Evolutionary conservation across 177 flowering plant species (phyloP).

Genomic region (Vitis hybrid): DNA sequence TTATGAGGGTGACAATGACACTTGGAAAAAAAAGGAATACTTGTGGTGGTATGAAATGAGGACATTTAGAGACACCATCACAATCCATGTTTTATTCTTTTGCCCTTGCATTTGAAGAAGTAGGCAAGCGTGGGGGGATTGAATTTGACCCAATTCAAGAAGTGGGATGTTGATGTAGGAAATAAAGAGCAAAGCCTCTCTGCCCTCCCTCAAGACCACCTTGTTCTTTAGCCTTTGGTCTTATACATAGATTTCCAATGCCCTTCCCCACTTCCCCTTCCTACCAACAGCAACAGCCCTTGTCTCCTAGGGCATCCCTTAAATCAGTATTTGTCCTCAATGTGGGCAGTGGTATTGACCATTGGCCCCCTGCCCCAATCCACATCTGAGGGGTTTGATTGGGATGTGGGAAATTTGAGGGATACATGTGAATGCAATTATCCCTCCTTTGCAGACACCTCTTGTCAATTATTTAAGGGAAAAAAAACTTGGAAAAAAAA

Average conservation of each 20-base stretch:
- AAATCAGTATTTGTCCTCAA: not conserved
- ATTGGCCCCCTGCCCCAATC: not conserved
- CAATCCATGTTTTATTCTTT: not conserved
- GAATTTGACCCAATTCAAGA: no score
- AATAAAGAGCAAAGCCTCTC: not conserved
- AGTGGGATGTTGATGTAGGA: no score
- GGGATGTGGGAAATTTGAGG: conserved; percentile 8
- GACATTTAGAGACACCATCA: not conserved
- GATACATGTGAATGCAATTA: conserved; percentile 8
- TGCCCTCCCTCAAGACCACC: not conserved
- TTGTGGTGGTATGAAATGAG: not conserved
- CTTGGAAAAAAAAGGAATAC: not conserved
- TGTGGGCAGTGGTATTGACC: not conserved
- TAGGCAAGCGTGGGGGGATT: not conserved
- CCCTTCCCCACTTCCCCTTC: not conserved
- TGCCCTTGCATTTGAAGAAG: not conserved
- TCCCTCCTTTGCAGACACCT: not conserved
- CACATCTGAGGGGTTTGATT: not conserved
- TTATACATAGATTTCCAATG: not conserved
- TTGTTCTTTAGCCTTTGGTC: conserved; percentile 13
- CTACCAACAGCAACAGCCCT: no score
- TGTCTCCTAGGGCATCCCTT: not conserved
- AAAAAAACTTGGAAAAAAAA: conserved; percentile 1
- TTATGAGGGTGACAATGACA: not conserved
- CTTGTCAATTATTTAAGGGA: conserved; percentile 11